Conservation (phyloP, 768 basidiomycete genomes). For the Rhodocollybia butyracea region DNA sequence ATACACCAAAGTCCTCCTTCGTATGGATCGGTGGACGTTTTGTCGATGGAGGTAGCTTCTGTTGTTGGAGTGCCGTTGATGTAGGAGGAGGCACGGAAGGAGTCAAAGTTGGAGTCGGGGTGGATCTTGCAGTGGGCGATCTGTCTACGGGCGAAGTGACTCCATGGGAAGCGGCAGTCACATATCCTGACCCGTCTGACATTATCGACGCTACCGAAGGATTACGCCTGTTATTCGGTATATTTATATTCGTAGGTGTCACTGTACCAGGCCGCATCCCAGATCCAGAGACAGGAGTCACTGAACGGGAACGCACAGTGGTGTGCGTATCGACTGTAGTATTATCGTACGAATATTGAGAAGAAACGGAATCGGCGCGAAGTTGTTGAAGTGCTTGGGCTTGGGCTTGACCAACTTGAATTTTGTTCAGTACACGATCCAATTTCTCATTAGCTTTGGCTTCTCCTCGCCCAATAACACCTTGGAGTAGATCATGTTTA, state of each 20-base stretch:
- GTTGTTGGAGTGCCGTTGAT: slow-evolving; percentile 17
- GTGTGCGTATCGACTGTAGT: slow-evolving; percentile 15
- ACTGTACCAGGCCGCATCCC: slow-evolving; percentile 10
- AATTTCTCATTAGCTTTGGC: slow-evolving; percentile 71
- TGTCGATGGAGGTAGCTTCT: slow-evolving; percentile 19
- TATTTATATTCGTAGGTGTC: slow-evolving; percentile 11
- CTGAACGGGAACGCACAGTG: slow-evolving; percentile 7
- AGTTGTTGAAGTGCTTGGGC: slow-evolving; percentile 14
- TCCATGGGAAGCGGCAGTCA: slow-evolving; percentile 15
- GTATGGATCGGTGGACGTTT: slow-evolving; percentile 44
- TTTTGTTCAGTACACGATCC: slow-evolving; percentile 72
- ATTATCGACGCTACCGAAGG: slow-evolving; percentile 13
- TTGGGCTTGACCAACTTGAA: slow-evolving; percentile 59
- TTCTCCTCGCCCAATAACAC: slow-evolving; percentile 52
- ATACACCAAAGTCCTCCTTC: slow-evolving; percentile 84
- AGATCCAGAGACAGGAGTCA: slow-evolving; percentile 14
- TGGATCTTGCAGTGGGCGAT: slow-evolving; percentile 35
- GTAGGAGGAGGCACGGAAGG: slow-evolving; percentile 26
- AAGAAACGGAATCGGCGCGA: slow-evolving; percentile 34
- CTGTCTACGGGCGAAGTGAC: slow-evolving; percentile 14
- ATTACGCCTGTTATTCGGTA: slow-evolving; percentile 3
- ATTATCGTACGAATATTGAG: slow-evolving; percentile 51
- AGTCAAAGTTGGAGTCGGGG: slow-evolving; percentile 69
- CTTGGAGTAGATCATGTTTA: slow-evolving; percentile 64
- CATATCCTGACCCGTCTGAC: slow-evolving; percentile 27